These are phyloP conservation scores for Plasmodium billcollinsi DNA, from an alignment of 169 alveolate genomes.

Conservation along the genomic window DNA sequence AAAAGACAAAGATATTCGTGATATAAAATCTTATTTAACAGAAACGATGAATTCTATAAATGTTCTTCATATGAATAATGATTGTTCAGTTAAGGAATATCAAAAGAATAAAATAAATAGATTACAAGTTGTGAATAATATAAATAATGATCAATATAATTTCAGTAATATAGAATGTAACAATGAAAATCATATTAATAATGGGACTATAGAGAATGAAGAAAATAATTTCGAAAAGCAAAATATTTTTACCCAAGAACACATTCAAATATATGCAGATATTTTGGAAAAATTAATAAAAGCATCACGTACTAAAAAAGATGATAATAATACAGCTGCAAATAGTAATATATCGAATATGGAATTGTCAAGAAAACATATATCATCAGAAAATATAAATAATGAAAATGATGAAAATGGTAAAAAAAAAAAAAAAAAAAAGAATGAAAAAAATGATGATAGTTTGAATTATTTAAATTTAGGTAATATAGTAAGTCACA, in stretches of 20 bases:
- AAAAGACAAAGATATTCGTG: slow-evolving; percentile 2
- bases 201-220: background rate
- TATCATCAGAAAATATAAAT: background rate
- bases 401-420: background rate
- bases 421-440: background rate
- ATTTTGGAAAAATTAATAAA: slow-evolving; percentile 27
- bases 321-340: background rate
- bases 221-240: slow-evolving; percentile 1
- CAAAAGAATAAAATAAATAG: background rate
- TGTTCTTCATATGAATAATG: background rate
- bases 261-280: slow-evolving; percentile 50
- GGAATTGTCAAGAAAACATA: no score
- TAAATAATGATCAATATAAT: background rate
- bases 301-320: background rate
- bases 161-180: background rate
- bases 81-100: background rate
- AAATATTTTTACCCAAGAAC: slow-evolving; percentile 48
- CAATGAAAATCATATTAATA: background rate
- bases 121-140: no score
- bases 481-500: background rate
- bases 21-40: slow-evolving; percentile 18
- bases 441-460: background rate
- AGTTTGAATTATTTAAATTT: background rate
- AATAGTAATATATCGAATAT: background rate
- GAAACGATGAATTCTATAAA: slow-evolving; percentile 27